phyloP scores from a whole-genome alignment of 805 yeast genomes.

The Yamadazyma olivae region DNA sequence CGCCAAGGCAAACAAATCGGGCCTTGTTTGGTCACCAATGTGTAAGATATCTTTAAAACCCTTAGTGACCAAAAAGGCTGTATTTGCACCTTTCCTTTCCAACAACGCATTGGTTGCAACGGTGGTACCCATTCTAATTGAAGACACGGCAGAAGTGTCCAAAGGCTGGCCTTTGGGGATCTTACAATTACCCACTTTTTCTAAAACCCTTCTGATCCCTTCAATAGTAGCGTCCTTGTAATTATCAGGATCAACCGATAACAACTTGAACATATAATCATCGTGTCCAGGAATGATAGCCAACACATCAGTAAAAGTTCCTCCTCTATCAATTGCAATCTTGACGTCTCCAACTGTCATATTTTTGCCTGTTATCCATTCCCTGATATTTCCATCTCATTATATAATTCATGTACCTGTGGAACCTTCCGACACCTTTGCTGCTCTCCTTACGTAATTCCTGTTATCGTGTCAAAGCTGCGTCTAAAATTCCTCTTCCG shows the following conservation, averaged over 20 bases:
- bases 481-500: no score
- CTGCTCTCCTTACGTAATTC: no score
- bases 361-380: no score
- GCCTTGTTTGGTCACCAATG: constrained; percentile 21
- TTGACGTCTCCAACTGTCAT: constrained; percentile 36
- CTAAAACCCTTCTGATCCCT: constrained; percentile 77
- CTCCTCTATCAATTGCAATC: constrained; percentile 28
- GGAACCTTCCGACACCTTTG: no score
- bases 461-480: no score
- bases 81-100: constrained; percentile 18
- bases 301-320: constrained; percentile 25
- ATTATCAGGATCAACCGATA: constrained; percentile 86
- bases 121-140: constrained; percentile 29
- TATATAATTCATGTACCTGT: no score
- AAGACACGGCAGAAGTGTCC: constrained; percentile 39
- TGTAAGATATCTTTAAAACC: constrained; percentile 19
- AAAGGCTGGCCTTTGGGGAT: constrained; percentile 29
- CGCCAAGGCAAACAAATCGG: constrained; percentile 18
- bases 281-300: constrained; percentile 43
- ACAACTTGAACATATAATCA: constrained; percentile 61
- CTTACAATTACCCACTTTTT: constrained; percentile 45
- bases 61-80: constrained; percentile 18
- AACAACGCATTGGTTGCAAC: constrained; percentile 24
- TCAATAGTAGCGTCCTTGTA: constrained; percentile 87
- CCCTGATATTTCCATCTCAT: no score